Percentiles rank a stretch among this genome's conserved stretches.
Conservation (phyloP, 768 basidiomycete genomes). For the Ephemerocybe angulata region DNA sequence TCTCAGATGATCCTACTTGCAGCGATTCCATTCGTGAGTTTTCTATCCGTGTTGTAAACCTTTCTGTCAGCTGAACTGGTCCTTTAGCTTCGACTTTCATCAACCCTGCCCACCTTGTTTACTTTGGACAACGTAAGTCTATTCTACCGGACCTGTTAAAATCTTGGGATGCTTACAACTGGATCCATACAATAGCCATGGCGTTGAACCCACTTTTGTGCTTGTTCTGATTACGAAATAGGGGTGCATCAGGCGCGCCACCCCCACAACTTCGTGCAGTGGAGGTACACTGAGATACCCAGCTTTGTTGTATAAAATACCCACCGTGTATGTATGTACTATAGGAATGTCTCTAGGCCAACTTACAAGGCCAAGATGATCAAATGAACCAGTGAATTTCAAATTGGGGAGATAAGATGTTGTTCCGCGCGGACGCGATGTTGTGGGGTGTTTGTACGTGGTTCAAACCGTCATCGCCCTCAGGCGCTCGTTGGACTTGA, state of each 20-base stretch:
- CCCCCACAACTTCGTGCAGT: too few species aligned
- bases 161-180: not conserved
- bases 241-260: too few species aligned
- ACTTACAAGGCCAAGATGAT: too few species aligned
- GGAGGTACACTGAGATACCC: too few species aligned
- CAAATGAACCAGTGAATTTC: too few species aligned
- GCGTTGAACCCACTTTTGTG: constrained; percentile 1
- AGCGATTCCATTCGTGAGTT: constrained; percentile 44
- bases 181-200: not conserved
- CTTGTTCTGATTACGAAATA: too few species aligned
- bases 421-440: not conserved
- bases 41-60: not conserved
- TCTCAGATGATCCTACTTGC: constrained; percentile 45
- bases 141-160: not conserved
- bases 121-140: constrained; percentile 42
- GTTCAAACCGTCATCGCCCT: constrained; percentile 15
- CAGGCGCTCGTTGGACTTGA: too few species aligned
- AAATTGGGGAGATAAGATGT: not conserved
- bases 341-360: too few species aligned
- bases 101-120: constrained; percentile 42
- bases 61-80: not conserved
- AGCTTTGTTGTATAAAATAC: too few species aligned
- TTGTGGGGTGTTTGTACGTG: constrained; percentile 22
- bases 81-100: constrained; percentile 43
- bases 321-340: too few species aligned